Base-by-base conservation (phyloP, 2,329 filamentous ascomycete genomes). In the Dactylellina drechsleri region DNA sequence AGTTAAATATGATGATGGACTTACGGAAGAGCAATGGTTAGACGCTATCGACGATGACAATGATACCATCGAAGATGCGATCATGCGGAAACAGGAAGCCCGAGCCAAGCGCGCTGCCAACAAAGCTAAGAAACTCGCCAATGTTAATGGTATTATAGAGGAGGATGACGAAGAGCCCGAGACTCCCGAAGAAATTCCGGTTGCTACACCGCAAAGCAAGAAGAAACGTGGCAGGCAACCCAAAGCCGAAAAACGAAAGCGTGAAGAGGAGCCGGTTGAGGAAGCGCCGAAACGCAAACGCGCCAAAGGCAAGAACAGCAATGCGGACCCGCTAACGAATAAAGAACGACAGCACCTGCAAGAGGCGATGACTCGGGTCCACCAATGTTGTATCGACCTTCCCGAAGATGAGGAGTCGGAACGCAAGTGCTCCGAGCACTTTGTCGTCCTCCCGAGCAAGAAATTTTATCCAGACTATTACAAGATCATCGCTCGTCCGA, bases 11-110 rank as follows among this genome's bases (percentile, higher is more conserved):
- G 95, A 99, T 80, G 95, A 99, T 80, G 95, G 96, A 61, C 88
- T 99, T 31, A 98, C 95, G 0, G 96, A 99, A 83, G 95, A 99
- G 84, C 96, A 99, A 82, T 99, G 95, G 95, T 87, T 98, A 60
- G 94, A 97, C 85, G 95, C 95, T 64, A 94, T 99, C 36, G 95
- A 99, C 81, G 94, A 96, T 75, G 93, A 97, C 59, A 95, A 99
- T 0, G 95, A 99, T 81, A 90, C 89, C 0, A 93, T 97, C 31
- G 95, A 98, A 81, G 93, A 92, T 64, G 95, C 95, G 1, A 93
- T 96, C 43, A 91, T 92, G 41, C 89, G 95, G 47, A 98, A 97
- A 80, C 89, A 93, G 81, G 92, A 92, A 3, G 89, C 91, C 62
- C 92, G 93, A 77, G 92, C 92, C 76, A 92, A 89, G 81, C 89